Evolutionary conservation across 805 yeast species (phyloP).

Genomic region (Wickerhamiella domercqiae): DNA sequence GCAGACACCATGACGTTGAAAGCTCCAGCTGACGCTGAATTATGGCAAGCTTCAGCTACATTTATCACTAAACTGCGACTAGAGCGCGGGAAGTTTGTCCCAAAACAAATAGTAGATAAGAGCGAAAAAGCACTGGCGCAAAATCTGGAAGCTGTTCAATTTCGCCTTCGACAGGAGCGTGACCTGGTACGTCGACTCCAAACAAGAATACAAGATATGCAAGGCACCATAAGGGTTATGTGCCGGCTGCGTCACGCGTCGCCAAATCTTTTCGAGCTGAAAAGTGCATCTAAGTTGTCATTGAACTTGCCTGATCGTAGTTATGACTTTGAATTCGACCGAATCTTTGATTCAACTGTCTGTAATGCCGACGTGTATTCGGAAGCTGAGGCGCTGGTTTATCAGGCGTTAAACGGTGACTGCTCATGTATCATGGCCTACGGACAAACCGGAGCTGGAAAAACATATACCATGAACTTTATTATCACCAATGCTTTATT

Average conservation of each 20-base stretch:
- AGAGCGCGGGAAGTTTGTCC: no score
- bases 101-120: no score
- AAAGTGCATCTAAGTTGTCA: neutral
- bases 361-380: constrained; percentile 55
- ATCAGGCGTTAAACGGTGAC: constrained; percentile 73
- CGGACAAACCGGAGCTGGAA: constrained; percentile 95
- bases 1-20: no score
- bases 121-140: no score
- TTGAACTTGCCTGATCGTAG: neutral
- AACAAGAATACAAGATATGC: constrained; percentile 53
- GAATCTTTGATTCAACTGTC: constrained; percentile 43
- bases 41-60: no score
- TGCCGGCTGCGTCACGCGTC: constrained; percentile 74
- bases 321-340: constrained; percentile 41
- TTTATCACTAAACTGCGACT: no score
- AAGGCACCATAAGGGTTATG: constrained; percentile 84
- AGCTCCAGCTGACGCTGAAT: no score
- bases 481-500: constrained; percentile 63
- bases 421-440: constrained; percentile 92
- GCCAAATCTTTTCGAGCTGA: neutral
- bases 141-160: no score
- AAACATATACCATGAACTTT: constrained; percentile 88
- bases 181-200: neutral
- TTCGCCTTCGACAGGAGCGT: neutral
- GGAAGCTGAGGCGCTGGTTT: constrained; percentile 75